Evolutionary conservation across 2,329 filamentous ascomycete genomes (phyloP).

Genomic region (Leptographium radiaticola): DNA sequence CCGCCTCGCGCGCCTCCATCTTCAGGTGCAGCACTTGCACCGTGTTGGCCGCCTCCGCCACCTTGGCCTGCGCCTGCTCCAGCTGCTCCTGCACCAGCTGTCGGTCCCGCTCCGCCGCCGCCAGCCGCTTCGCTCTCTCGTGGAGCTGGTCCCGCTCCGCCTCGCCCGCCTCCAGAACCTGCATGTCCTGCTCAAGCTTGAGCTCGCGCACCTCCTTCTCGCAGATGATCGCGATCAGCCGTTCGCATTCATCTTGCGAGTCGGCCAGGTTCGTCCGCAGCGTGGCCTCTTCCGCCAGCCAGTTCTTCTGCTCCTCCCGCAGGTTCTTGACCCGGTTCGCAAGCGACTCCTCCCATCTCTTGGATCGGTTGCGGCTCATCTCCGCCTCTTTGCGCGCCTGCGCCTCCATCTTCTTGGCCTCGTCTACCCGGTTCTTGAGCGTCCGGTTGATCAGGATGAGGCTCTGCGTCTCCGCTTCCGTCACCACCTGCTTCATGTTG

Average conservation of each 20-base stretch:
- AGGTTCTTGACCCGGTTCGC: constrained; percentile 51
- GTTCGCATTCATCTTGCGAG: constrained; percentile 46
- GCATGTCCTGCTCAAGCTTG: constrained; percentile 47
- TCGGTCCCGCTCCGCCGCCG: constrained; percentile 46
- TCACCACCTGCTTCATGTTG: constrained; percentile 63
- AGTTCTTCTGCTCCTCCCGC: constrained; percentile 57
- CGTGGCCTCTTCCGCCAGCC: constrained; percentile 41
- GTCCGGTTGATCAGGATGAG: constrained; percentile 64
- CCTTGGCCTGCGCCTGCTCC: constrained; percentile 41
- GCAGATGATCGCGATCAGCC: constrained; percentile 52
- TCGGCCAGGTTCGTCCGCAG: constrained; percentile 45
- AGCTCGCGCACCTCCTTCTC: constrained; percentile 57
- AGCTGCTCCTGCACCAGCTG: constrained; percentile 52
- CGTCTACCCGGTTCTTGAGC: constrained; percentile 58
- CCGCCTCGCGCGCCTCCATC: constrained; percentile 36
- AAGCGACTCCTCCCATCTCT: constrained; percentile 66
- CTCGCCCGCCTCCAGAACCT: constrained; percentile 47
- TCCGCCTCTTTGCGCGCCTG: constrained; percentile 61
- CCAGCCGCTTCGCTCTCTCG: constrained; percentile 44
- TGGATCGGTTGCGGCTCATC: constrained; percentile 56
- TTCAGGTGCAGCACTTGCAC: constrained; percentile 46
- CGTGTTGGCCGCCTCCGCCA: constrained; percentile 43
- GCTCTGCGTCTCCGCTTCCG: constrained; percentile 72
- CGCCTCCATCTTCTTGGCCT: constrained; percentile 56
- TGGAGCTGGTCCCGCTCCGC: constrained; percentile 48